Conservation (phyloP, 2,329 filamentous ascomycete genomes). For the Fusarium stilboides region DNA sequence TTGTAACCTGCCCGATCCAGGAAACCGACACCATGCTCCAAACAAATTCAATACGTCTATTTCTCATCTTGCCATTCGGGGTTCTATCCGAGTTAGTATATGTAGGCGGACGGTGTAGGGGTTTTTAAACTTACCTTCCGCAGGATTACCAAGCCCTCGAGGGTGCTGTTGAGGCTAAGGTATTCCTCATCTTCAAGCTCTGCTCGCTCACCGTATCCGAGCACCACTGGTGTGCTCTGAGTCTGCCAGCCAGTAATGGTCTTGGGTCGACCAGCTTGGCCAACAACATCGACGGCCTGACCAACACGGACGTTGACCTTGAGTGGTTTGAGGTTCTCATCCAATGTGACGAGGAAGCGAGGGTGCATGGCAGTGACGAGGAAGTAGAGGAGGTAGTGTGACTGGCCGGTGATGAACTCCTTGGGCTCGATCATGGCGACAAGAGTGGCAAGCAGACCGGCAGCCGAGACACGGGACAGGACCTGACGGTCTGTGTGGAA, state of each 20-base stretch:
- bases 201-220: conserved; percentile 95
- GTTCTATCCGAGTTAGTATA: conserved; percentile 53
- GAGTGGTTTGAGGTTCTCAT: conserved; percentile 93
- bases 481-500: conserved; percentile 99
- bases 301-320: conserved; percentile 97
- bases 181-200: conserved; percentile 99
- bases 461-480: conserved; percentile 90
- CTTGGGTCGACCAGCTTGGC: conserved; percentile 96
- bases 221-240: conserved; percentile 96
- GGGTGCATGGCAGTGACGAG: conserved; percentile 97
- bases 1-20: conserved; percentile 41
- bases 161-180: conserved; percentile 88
- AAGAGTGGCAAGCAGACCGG: conserved; percentile 89
- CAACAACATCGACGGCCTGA: conserved; percentile 98
- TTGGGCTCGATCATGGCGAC: conserved; percentile 97
- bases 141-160: conserved; percentile 96
- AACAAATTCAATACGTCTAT: conserved; percentile 48
- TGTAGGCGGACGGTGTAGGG: neutral
- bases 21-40: conserved; percentile 39
- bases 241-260: conserved; percentile 99
- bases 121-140: conserved; percentile 80
- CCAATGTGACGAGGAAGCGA: conserved; percentile 94
- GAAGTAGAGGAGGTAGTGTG: conserved; percentile 97
- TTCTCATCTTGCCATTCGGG: conserved; percentile 59
- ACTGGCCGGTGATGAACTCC: conserved; percentile 77